Evolutionary conservation across 1,284 basidiomycete species (phyloP).

Genomic region (Naganishia liquefaciens): DNA sequence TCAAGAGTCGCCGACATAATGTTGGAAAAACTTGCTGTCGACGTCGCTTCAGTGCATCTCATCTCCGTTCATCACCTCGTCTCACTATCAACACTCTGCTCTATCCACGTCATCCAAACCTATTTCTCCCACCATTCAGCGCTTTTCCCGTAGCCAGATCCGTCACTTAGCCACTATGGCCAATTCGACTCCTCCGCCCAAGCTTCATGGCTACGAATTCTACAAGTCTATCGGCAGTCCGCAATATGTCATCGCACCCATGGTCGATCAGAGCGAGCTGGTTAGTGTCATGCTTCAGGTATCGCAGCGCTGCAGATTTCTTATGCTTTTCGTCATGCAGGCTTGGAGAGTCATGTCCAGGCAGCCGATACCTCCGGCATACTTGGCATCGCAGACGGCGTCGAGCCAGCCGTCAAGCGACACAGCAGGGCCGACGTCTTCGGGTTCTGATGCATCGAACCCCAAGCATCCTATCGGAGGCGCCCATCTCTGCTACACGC

Average conservation of each 20-base stretch:
- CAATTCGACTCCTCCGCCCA: constrained; percentile 47
- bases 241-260: constrained; percentile 87
- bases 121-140: constrained; percentile 22
- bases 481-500: constrained; percentile 80
- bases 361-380: constrained; percentile 64
- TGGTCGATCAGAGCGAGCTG: constrained; percentile 97
- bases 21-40: constrained; percentile 2
- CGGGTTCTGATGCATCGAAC: constrained; percentile 26
- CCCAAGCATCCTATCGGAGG: constrained; percentile 45
- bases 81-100: not conserved
- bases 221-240: constrained; percentile 80
- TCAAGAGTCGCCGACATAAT: not conserved
- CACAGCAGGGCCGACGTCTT: not conserved
- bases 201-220: constrained; percentile 77
- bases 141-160: not conserved
- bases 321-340: constrained; percentile 53
- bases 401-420: constrained; percentile 3
- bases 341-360: constrained; percentile 89
- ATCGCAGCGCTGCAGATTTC: not conserved
- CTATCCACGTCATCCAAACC: not conserved
- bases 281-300: constrained; percentile 58
- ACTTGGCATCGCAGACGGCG: not conserved
- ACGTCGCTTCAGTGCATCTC: not conserved
- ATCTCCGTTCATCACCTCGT: not conserved
- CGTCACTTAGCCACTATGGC: constrained; percentile 26